Evolutionary conservation across 148 eudicot species (phyloP), one percentile per base, ranked within the genome.

Genomic region (Rheum nobile): DNA sequence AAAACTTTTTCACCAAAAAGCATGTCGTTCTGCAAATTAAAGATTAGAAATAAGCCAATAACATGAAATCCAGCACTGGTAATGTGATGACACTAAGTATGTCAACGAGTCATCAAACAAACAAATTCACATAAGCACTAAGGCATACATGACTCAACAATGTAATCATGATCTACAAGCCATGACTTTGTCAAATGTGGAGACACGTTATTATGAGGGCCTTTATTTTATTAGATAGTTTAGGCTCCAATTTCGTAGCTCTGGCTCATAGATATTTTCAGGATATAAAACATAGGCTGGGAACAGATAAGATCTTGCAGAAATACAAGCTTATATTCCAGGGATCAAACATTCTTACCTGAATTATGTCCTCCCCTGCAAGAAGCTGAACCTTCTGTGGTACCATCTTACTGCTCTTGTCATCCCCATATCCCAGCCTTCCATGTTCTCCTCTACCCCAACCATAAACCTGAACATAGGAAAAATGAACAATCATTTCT

Each of bases 401-500:
- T 63, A 90, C 86, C 99, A 96, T 96, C 80, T 96, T 96, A 88
- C 99, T 96, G 85, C 97, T 96, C 82, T 96, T 96, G 81, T 96
- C 99, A 83, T 96, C 99, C 50, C 99, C 99, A 80, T 92, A 96
- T 72, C 99, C 99, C 69, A 96, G 92, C 78, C 99, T 89, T 55
- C 99, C 99, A 72, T 96, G 99, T 71, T 96, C 99, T 71, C 99
- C 99, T 87, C 99, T 92, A 50, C 99, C 99, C 99, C 99, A 96
- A 19, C 97, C 93, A 79, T 86, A 96, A 44, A 96, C 99, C 99
- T 96, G 81, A 29, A 43, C 34, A 55, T 55, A 46, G 3, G 67
- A 74, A 52, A 42, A 54, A 69, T 42, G 22, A 22, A 26, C 69
- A 38, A 63, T 29, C 38, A 63, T 63, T 11, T 26, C 34, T 55